phyloP scores from a whole-genome alignment of 441 rosid species.

The Macaranga tanarius region DNA sequence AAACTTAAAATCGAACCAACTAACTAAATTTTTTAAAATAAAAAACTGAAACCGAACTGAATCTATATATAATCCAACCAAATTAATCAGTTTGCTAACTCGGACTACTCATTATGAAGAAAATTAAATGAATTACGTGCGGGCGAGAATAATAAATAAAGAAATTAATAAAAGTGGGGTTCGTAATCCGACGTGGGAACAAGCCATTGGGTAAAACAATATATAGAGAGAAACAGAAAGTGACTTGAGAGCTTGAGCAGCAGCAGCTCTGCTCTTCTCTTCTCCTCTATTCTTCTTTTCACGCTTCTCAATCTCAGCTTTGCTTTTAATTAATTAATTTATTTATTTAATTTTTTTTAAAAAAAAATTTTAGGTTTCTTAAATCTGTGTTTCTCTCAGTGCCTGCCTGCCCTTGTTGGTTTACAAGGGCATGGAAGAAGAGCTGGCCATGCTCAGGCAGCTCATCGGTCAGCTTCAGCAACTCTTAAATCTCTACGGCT shows the following conservation, averaged over 20 bases:
- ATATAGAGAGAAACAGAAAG: slow-evolving; percentile 14
- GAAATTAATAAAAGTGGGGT: slow-evolving; percentile 23
- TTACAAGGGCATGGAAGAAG: slow-evolving; percentile 66
- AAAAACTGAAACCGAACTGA: too few relatives aligned
- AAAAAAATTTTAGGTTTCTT: too few relatives aligned
- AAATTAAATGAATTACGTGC: slow-evolving; percentile 32
- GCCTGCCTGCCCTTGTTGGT: too few relatives aligned
- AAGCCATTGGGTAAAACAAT: slow-evolving; percentile 30
- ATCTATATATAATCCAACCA: too few relatives aligned
- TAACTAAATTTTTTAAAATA: too few relatives aligned
- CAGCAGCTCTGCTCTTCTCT: slow-evolving; percentile 7
- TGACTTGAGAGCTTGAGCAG: neutral
- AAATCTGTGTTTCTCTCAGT: too few relatives aligned
- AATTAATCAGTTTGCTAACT: too few relatives aligned
- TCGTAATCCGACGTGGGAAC: slow-evolving; percentile 36
- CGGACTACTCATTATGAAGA: too few relatives aligned
- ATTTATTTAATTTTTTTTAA: neutral
- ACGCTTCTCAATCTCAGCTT: neutral
- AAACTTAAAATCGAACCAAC: too few relatives aligned
- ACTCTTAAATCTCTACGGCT: slow-evolving; percentile 67
- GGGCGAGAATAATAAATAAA: slow-evolving; percentile 39
- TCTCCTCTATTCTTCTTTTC: neutral
- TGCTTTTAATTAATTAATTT: too few relatives aligned
- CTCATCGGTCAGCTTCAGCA: slow-evolving; percentile 92
- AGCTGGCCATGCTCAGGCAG: slow-evolving; percentile 95